Evolutionary conservation across 345 rosid genomes (phyloP).

Genomic region (Eucalyptus curtisii): DNA sequence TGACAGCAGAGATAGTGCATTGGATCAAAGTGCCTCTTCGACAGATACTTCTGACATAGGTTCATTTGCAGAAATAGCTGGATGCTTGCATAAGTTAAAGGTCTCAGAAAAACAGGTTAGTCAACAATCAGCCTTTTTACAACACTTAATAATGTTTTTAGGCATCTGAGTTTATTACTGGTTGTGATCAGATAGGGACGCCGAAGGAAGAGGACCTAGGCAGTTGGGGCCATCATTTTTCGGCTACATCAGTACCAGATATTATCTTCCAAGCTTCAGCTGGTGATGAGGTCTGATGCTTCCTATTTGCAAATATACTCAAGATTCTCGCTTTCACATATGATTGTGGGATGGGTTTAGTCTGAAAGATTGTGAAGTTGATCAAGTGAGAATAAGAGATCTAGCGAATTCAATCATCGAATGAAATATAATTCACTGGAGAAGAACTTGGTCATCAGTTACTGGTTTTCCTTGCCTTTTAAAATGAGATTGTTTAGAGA

Average conservation of each 20-base stretch:
- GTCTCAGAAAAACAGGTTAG: constrained; percentile 79
- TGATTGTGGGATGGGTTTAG: background rate
- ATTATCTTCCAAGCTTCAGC: constrained; percentile 81
- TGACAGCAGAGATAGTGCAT: constrained; percentile 17
- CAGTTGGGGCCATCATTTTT: constrained; percentile 91
- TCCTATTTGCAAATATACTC: background rate
- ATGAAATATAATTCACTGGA: background rate
- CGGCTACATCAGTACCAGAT: constrained; percentile 71
- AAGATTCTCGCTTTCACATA: background rate
- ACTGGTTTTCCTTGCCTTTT: background rate
- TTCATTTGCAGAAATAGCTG: constrained; percentile 78
- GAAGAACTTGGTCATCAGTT: background rate
- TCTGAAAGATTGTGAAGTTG: background rate
- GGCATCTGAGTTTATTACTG: background rate
- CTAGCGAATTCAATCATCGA: background rate
- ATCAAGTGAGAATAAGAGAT: background rate
- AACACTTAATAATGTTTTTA: background rate
- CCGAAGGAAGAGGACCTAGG: constrained; percentile 86
- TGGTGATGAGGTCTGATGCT: constrained; percentile 64
- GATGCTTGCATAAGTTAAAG: constrained; percentile 54
- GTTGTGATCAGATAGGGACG: constrained; percentile 54
- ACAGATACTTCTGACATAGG: constrained; percentile 24
- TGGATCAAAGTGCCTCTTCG: background rate
- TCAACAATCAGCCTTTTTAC: background rate
- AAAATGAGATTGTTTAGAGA: background rate